phyloP scores from a whole-genome alignment of 441 rosid genomes.

The Pelargonium exstipulatum region DNA sequence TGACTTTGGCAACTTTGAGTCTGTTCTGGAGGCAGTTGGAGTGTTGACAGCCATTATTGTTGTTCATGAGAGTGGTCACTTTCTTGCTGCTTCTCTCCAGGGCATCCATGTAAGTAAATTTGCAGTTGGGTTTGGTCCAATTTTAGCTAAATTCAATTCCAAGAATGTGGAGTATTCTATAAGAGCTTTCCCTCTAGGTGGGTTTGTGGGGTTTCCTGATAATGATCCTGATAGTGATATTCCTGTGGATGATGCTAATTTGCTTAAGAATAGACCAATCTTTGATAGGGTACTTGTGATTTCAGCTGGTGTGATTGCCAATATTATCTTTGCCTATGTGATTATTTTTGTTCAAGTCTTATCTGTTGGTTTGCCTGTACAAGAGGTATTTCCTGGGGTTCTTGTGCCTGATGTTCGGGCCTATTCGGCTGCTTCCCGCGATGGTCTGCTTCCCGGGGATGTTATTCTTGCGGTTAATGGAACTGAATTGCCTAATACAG shows the following conservation, averaged over 20 bases:
- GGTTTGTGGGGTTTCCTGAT: conserved; percentile 95
- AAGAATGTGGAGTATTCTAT: conserved; percentile 84
- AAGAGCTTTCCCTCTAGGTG: conserved; percentile 90
- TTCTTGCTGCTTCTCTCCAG: conserved; percentile 84
- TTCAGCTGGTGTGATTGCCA: conserved; percentile 89
- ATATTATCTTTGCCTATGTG: conserved; percentile 70
- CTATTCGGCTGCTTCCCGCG: conserved; percentile 83
- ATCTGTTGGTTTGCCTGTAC: conserved; percentile 82
- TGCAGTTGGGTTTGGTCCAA: conserved; percentile 91
- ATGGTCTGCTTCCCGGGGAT: conserved; percentile 84
- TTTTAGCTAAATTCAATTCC: conserved; percentile 74
- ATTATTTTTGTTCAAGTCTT: conserved; percentile 74
- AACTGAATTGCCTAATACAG: conserved; percentile 36
- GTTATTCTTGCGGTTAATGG: conserved; percentile 68
- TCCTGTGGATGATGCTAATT: conserved; percentile 66
- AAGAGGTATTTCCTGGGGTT: conserved; percentile 86
- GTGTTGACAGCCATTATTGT: conserved; percentile 82
- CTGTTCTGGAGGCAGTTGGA: conserved; percentile 74
- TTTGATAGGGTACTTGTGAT: conserved; percentile 71
- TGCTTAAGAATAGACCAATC: conserved; percentile 83
- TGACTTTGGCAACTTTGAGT: conserved; percentile 61
- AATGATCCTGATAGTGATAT: conserved; percentile 84
- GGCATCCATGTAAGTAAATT: conserved; percentile 92
- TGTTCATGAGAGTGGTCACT: conserved; percentile 88
- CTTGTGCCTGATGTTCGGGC: conserved; percentile 77